These are phyloP conservation scores for Candida corydali DNA, from an alignment of 805 yeast genomes.

Conservation along the genomic window DNA sequence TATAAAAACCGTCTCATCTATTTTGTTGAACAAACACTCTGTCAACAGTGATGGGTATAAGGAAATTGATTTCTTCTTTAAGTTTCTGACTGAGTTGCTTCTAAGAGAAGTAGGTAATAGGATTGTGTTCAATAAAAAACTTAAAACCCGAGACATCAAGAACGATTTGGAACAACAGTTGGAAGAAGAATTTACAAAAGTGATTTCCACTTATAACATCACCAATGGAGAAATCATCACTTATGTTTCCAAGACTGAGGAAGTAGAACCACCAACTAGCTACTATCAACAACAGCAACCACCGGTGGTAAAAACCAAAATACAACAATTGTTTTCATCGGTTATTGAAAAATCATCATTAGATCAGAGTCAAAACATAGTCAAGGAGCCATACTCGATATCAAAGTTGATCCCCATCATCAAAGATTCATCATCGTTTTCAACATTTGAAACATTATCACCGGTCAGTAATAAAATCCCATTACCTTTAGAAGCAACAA, in stretches of 20 bases:
- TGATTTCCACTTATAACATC: constrained; percentile 47
- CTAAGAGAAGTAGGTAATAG: constrained; percentile 48
- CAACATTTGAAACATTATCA: constrained; percentile 28
- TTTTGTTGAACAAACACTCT: constrained; percentile 43
- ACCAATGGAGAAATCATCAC: constrained; percentile 59
- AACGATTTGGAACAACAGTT: constrained; percentile 41
- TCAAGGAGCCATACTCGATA: constrained; percentile 65
- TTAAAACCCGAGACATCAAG: constrained; percentile 11
- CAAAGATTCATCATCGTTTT: constrained; percentile 16
- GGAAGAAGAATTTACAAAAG: constrained; percentile 55
- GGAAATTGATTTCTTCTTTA: constrained; percentile 59
- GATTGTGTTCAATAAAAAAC: constrained; percentile 7
- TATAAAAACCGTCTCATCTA: constrained; percentile 50
- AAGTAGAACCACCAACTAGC: constrained; percentile 16
- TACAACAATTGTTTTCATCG: constrained; percentile 78
- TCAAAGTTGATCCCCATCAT: constrained; percentile 60
- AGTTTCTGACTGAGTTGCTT: constrained; percentile 56
- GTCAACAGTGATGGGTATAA: constrained; percentile 48
- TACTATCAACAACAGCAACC: constrained; percentile 9
- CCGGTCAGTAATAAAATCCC: constrained; percentile 30
- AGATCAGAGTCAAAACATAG: constrained; percentile 67
- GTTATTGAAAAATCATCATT: constrained; percentile 62
- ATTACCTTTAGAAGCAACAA: constrained; percentile 24
- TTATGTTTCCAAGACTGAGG: constrained; percentile 28
- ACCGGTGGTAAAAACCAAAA: constrained; percentile 44